Evolutionary conservation across 1,139 yeast species (phyloP).

Genomic region (Sugiyamaella pinicola): DNA sequence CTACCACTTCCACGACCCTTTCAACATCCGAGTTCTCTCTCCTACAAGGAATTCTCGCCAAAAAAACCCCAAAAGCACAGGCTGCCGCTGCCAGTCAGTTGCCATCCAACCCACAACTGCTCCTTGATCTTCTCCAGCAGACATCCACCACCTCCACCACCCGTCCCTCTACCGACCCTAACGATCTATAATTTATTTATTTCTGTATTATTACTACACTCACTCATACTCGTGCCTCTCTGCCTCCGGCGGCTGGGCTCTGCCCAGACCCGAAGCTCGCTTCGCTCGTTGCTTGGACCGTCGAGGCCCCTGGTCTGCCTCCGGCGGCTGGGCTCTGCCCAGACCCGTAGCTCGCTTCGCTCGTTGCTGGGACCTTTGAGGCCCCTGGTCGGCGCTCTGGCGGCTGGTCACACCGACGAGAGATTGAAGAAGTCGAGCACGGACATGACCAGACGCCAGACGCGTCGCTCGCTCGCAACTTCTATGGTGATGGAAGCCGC

Average conservation of each 20-base stretch:
- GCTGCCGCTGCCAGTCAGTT: constrained; percentile 31
- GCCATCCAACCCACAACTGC: constrained; percentile 35
- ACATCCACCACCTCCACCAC: constrained; percentile 13
- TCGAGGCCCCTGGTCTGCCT: too few species aligned
- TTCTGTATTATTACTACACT: constrained; percentile 6
- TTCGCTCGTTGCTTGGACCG: too few species aligned
- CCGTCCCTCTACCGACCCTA: not conserved
- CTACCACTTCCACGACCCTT: constrained; percentile 6
- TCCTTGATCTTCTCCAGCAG: constrained; percentile 34
- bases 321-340: too few species aligned
- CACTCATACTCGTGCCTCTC: not conserved
- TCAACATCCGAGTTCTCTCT: constrained; percentile 29
- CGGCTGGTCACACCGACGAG: too few species aligned
- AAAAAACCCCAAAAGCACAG: constrained; percentile 21
- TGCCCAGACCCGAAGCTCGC: constrained; percentile 19
- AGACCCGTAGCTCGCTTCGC: constrained; percentile 15
- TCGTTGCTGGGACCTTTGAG: not conserved
- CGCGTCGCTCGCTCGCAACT: too few species aligned
- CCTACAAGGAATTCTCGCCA: constrained; percentile 32
- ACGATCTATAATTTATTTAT: constrained; percentile 10
- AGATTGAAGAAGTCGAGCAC: too few species aligned
- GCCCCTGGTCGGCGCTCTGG: too few species aligned
- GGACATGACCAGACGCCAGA: too few species aligned
- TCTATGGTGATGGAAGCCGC: too few species aligned
- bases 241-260: constrained; percentile 18